These are phyloP conservation scores for Amanita inopinata DNA, from an alignment of 768 basidiomycete species.

Conservation along the genomic window DNA sequence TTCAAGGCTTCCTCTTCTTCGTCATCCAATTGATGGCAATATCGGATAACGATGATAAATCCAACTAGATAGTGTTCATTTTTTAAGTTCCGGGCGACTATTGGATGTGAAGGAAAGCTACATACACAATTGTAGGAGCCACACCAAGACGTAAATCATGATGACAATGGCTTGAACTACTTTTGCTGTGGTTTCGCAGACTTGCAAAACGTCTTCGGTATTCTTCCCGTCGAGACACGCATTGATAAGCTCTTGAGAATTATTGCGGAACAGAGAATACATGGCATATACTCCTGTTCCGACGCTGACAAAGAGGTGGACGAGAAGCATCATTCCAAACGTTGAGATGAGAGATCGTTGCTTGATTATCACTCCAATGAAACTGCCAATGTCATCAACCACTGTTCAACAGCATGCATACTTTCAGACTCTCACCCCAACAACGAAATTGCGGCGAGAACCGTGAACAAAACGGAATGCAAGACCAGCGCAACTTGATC, in stretches of 20 bases:
- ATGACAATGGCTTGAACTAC: constrained; percentile 34
- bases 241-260: constrained; percentile 24
- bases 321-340: constrained; percentile 33
- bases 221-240: constrained; percentile 27
- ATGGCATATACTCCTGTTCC: constrained; percentile 37
- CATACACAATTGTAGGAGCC: constrained; percentile 49
- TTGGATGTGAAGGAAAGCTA: constrained; percentile 11
- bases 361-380: constrained; percentile 37
- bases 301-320: constrained; percentile 38
- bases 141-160: constrained; percentile 36
- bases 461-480: constrained; percentile 35
- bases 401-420: not conserved
- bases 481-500: constrained; percentile 37
- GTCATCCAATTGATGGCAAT: constrained; percentile 43
- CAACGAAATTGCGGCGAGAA: constrained; percentile 37
- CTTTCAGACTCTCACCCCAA: constrained; percentile 32
- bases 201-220: constrained; percentile 18
- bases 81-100: not conserved
- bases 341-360: constrained; percentile 30
- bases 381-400: constrained; percentile 15
- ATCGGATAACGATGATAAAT: constrained; percentile 41
- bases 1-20: constrained; percentile 27
- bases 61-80: constrained; percentile 27
- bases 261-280: constrained; percentile 37
- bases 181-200: constrained; percentile 33